These are phyloP conservation scores for Lactarius psammicola DNA, from an alignment of 768 basidiomycete species.

Conservation along the genomic window DNA sequence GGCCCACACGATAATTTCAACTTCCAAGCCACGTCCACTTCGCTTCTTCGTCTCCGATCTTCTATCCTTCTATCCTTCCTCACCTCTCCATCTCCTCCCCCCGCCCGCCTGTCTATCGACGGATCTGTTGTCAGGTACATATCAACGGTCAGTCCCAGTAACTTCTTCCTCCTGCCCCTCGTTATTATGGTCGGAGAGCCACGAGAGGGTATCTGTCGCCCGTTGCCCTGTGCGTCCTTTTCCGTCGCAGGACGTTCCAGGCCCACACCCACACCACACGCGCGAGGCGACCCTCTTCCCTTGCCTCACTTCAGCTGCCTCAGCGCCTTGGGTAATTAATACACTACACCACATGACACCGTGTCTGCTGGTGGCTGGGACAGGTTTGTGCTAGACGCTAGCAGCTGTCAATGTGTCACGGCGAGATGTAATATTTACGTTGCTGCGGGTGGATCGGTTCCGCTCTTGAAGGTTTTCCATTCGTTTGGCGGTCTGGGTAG, in stretches of 20 bases:
- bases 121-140: not conserved
- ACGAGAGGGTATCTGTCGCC: not conserved
- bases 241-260: not conserved
- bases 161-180: not conserved
- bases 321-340: not conserved
- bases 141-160: not conserved
- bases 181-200: slow-evolving; percentile 1
- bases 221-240: not conserved
- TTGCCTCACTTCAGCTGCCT: not conserved
- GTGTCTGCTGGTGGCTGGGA: not conserved
- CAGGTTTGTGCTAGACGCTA: not conserved
- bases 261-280: not conserved
- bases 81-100: not conserved
- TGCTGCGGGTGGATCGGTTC: not conserved
- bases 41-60: not conserved
- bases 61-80: not conserved
- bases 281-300: not conserved
- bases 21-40: not conserved
- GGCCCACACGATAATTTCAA: not conserved
- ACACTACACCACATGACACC: not conserved
- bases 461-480: not conserved
- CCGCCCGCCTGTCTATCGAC: not conserved
- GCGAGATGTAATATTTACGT: slow-evolving; percentile 16
- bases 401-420: not conserved
- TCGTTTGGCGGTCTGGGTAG: not conserved